phyloP scores from a whole-genome alignment of 768 basidiomycete species.

The Flagelloscypha sp. region DNA sequence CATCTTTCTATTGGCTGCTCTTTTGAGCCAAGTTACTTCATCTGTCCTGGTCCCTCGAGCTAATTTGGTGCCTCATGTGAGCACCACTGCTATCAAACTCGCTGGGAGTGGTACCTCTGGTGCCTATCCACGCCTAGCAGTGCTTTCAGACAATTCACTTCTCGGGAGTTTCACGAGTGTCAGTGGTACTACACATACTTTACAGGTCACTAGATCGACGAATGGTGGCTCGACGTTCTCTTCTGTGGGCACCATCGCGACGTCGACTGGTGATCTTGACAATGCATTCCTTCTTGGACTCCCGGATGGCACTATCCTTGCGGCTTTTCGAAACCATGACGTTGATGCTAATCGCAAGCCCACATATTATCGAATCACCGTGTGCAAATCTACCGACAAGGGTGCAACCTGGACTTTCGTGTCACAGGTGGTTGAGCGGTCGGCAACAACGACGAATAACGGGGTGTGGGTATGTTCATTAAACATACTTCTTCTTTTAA shows the following conservation, averaged over 20 bases:
- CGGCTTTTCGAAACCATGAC: conserved; percentile 12
- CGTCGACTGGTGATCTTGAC: conserved; percentile 11
- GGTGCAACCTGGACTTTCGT: conserved; percentile 15
- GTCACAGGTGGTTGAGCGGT: conserved; percentile 13
- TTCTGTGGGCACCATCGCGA: conserved; percentile 6
- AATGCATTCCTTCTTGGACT: conserved; percentile 8
- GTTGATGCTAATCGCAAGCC: no score
- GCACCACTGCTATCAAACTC: conserved; percentile 1
- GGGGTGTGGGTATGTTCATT: conserved; percentile 15
- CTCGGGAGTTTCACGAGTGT: conserved; percentile 7
- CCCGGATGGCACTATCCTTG: conserved; percentile 9
- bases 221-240: conserved; percentile 8
- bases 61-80: conserved; percentile 8
- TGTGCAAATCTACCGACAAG: conserved; percentile 12
- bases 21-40: no score
- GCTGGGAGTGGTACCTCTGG: conserved; percentile 3
- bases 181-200: conserved; percentile 3
- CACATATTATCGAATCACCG: conserved; percentile 14
- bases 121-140: conserved; percentile 12
- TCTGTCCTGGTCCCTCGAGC: no score
- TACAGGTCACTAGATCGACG: conserved; percentile 11
- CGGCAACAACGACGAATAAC: conserved; percentile 9
- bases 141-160: conserved; percentile 10
- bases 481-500: neutral
- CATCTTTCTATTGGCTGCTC: no score